Evolutionary conservation across 108 stramenopile genomes (phyloP).

Genomic region (Nannochloropsis salina): DNA sequence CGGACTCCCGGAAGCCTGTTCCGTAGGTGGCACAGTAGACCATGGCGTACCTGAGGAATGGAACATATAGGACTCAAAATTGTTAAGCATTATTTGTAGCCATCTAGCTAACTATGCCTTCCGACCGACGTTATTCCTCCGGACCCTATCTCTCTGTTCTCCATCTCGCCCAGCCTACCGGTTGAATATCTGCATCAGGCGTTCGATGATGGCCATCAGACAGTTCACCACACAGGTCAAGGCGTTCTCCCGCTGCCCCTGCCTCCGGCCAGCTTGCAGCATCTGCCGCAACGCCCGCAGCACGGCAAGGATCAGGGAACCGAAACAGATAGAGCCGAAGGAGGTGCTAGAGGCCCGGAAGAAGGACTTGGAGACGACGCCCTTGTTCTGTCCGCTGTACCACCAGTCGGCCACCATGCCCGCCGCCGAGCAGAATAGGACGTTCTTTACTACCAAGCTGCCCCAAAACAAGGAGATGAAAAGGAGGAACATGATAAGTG

Average conservation of each 20-base stretch:
- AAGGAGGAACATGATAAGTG: slow-evolving; percentile 26
- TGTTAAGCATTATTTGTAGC: too few relatives aligned
- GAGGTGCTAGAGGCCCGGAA: slow-evolving; percentile 43
- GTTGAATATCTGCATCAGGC: slow-evolving; percentile 37
- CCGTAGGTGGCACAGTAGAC: slow-evolving; percentile 44
- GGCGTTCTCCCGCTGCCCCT: slow-evolving; percentile 18
- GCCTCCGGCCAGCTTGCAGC: slow-evolving; percentile 41
- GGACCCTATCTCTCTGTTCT: neutral
- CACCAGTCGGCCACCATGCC: slow-evolving; percentile 46
- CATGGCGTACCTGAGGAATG: neutral
- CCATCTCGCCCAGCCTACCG: slow-evolving; percentile 22
- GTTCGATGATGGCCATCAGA: slow-evolving; percentile 31
- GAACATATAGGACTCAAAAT: neutral
- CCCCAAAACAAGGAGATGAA: slow-evolving; percentile 42
- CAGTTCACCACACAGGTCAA: slow-evolving; percentile 25
- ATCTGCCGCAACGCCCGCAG: slow-evolving; percentile 60
- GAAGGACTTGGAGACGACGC: slow-evolving; percentile 30
- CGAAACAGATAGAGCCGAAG: slow-evolving; percentile 80
- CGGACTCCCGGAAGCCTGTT: slow-evolving; percentile 29
- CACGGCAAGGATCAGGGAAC: slow-evolving; percentile 73
- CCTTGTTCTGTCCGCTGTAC: slow-evolving; percentile 27
- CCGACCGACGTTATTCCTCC: neutral
- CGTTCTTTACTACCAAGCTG: slow-evolving; percentile 20
- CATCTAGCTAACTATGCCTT: neutral
- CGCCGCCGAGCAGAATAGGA: slow-evolving; percentile 27